Evolutionary conservation across 2,329 filamentous ascomycete species (phyloP).

Genomic region (Fusarium sp.): DNA sequence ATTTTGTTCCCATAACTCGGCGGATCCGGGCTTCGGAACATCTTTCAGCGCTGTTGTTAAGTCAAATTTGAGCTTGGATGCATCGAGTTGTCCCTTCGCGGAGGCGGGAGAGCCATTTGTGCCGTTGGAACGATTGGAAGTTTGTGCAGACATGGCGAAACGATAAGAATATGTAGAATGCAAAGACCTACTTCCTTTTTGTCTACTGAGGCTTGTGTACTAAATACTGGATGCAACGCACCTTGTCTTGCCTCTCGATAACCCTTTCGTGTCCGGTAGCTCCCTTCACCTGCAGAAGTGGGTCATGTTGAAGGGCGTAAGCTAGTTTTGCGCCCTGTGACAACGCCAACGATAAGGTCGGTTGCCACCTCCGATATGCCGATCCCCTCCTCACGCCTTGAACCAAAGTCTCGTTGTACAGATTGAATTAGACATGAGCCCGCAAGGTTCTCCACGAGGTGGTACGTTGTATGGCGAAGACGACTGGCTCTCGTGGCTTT

Average conservation of each 20-base stretch:
- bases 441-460: rapidly evolving
- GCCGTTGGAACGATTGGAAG: not conserved
- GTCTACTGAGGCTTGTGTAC: rapidly evolving
- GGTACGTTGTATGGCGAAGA: rapidly evolving
- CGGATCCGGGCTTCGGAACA: not conserved
- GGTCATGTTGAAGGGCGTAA: not conserved
- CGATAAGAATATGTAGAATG: rapidly evolving
- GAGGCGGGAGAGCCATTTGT: rapidly evolving
- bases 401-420: not conserved
- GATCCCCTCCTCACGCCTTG: not conserved
- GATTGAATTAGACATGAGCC: not conserved
- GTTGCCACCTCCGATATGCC: not conserved
- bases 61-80: not conserved
- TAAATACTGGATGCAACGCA: not conserved
- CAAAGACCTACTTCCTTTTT: rapidly evolving
- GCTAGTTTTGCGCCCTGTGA: not conserved
- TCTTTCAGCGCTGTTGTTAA: not conserved
- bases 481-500: not conserved
- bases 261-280: not conserved
- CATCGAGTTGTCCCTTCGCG: not conserved
- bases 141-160: not conserved
- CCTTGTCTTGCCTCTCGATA: not conserved
- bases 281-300: not conserved
- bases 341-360: not conserved
- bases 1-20: not conserved